A percentile compares a stretch with the other conserved stretches of the same genome.
Evolutionary conservation across 345 rosid species (phyloP).

Genomic region (Hevea brasiliensis): DNA sequence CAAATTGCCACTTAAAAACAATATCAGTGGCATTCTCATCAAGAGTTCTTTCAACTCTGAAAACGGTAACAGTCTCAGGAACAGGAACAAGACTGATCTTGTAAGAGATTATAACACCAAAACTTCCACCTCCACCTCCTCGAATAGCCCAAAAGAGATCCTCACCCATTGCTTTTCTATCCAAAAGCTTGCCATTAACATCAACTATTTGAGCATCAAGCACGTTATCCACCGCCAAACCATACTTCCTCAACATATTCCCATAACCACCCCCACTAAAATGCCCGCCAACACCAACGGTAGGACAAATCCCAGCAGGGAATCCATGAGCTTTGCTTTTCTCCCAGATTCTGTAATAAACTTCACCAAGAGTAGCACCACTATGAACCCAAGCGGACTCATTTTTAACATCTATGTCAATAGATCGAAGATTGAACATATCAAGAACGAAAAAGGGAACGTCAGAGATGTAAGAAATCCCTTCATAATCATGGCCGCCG

Average conservation of each 20-base stretch:
- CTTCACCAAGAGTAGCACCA: conserved; percentile 11
- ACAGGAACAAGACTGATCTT: conserved; percentile 7
- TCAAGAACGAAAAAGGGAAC: conserved; percentile 8
- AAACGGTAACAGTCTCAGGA: not conserved
- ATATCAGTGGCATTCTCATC: not conserved
- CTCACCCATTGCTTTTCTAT: conserved; percentile 1
- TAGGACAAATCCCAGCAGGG: conserved; percentile 11
- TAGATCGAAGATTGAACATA: conserved; percentile 6
- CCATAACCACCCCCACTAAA: conserved; percentile 12
- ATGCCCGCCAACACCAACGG: conserved; percentile 10
- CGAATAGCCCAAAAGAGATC: conserved; percentile 15
- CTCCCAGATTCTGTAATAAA: conserved; percentile 5
- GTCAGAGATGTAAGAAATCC: conserved; percentile 6
- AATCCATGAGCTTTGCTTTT: conserved; percentile 5
- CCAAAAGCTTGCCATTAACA: conserved; percentile 8
- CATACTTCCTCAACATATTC: conserved; percentile 4
- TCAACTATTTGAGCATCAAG: not conserved
- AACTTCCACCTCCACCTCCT: conserved; percentile 15
- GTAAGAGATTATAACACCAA: conserved; percentile 3
- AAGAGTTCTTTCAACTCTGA: too few relatives aligned
- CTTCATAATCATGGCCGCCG: conserved; percentile 12
- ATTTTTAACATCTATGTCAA: not conserved
- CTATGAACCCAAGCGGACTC: conserved; percentile 8
- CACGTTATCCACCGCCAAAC: not conserved
- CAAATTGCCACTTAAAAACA: conserved; percentile 13